Conservation (phyloP, 2,329 filamentous ascomycete species). For the Lecanicillium sp. region DNA sequence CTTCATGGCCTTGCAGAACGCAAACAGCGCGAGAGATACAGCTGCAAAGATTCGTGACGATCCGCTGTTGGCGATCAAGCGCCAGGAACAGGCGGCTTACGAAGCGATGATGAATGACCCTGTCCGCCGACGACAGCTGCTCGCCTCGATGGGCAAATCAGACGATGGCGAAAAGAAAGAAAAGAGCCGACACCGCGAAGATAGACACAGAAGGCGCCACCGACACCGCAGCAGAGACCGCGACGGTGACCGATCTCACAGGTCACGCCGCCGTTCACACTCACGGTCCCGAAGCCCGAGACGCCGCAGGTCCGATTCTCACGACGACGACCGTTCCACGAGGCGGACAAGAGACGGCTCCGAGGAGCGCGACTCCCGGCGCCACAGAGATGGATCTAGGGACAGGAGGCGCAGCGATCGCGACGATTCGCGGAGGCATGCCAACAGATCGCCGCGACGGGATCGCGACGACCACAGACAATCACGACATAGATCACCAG, state of each 20-base stretch:
- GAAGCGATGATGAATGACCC: slow-evolving; percentile 76
- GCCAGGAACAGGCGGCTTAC: slow-evolving; percentile 78
- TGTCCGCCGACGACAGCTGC: slow-evolving; percentile 58
- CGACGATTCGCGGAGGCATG: slow-evolving; percentile 16
- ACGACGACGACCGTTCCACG: slow-evolving; percentile 16
- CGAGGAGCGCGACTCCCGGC: slow-evolving; percentile 19
- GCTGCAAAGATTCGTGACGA: slow-evolving; percentile 85
- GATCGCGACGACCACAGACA: slow-evolving; percentile 13
- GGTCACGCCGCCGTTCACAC: slow-evolving; percentile 37
- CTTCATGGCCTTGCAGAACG: slow-evolving; percentile 57
- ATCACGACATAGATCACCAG: not conserved
- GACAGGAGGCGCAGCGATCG: slow-evolving; percentile 16
- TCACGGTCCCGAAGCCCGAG: slow-evolving; percentile 41
- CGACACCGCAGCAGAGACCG: slow-evolving; percentile 38
- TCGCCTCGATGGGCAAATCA: slow-evolving; percentile 55
- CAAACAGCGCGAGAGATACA: slow-evolving; percentile 71
- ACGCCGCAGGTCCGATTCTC: slow-evolving; percentile 25
- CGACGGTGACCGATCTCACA: slow-evolving; percentile 35
- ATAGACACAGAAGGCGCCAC: slow-evolving; percentile 36
- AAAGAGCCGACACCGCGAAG: slow-evolving; percentile 30
- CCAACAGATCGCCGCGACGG: slow-evolving; percentile 14
- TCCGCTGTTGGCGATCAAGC: slow-evolving; percentile 87
- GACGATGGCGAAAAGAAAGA: slow-evolving; percentile 40
- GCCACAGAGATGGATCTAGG: slow-evolving; percentile 17
- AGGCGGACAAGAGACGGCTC: slow-evolving; percentile 22